A percentile compares a stretch with the other conserved stretches of the same genome.
Conservation (phyloP, 2,329 filamentous ascomycete species). For the Graphiopsis chlorocephala region DNA sequence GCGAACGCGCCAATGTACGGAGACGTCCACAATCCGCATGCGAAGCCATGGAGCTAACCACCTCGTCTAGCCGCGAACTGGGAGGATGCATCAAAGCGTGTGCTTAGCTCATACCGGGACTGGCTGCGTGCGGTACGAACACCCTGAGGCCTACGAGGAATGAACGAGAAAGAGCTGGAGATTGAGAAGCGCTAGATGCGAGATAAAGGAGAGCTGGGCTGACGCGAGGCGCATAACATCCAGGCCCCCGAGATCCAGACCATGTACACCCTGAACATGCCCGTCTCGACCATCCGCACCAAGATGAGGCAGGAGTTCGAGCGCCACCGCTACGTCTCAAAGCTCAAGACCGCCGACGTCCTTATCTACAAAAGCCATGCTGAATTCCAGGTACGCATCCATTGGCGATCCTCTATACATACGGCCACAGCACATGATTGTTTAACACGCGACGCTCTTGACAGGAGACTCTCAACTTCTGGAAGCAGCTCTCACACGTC, state of each 20-base stretch:
- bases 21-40: background rate
- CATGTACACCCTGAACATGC: constrained; percentile 92
- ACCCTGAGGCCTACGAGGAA: constrained; percentile 5
- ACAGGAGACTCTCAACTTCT: constrained; percentile 98
- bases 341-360: constrained; percentile 83
- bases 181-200: background rate
- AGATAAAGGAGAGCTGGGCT: constrained; percentile 10
- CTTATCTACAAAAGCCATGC: constrained; percentile 85
- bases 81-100: constrained; percentile 82
- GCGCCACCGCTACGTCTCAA: constrained; percentile 87
- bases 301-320: constrained; percentile 97
- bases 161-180: background rate
- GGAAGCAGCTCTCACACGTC: constrained; percentile 94
- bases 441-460: background rate
- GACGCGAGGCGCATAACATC: constrained; percentile 10
- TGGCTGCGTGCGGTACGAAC: constrained; percentile 91
- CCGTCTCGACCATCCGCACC: constrained; percentile 81
- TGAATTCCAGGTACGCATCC: constrained; percentile 76
- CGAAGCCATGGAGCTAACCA: constrained; percentile 19
- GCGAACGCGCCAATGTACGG: constrained; percentile 52
- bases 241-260: constrained; percentile 95
- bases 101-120: constrained; percentile 85
- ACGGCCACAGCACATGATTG: background rate
- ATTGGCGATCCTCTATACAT: background rate
- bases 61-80: constrained; percentile 72